Conservation (phyloP, 1,139 yeast species). For the Suhomyces chickasaworum region DNA sequence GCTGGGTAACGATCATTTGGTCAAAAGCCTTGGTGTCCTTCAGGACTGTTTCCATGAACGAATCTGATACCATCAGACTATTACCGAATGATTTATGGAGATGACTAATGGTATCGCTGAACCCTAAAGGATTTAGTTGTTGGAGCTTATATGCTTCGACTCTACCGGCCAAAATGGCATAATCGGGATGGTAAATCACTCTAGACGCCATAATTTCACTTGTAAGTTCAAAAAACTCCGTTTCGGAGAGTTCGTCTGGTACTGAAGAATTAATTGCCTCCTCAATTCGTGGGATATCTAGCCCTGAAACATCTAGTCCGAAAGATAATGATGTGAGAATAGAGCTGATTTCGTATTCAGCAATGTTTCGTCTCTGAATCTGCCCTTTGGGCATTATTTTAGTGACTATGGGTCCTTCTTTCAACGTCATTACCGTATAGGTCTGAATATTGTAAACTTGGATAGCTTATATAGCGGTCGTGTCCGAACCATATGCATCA, state of each 20-base stretch:
- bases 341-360: constrained; percentile 21
- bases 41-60: constrained; percentile 33
- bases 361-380: constrained; percentile 14
- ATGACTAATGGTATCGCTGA: constrained; percentile 36
- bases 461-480: too few species aligned
- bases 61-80: constrained; percentile 26
- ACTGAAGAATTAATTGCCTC: constrained; percentile 29
- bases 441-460: background rate
- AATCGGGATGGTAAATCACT: constrained; percentile 49
- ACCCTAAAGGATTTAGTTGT: constrained; percentile 25
- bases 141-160: constrained; percentile 41
- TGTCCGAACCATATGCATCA: too few species aligned
- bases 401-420: background rate
- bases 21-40: constrained; percentile 38
- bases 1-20: constrained; percentile 32
- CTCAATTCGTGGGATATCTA: constrained; percentile 27
- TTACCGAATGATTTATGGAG: background rate
- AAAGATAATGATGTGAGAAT: constrained; percentile 15
- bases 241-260: constrained; percentile 34
- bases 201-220: constrained; percentile 51
- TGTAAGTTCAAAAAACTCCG: constrained; percentile 39
- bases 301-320: constrained; percentile 23
- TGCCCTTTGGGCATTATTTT: background rate
- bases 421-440: background rate
- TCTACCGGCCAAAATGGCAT: constrained; percentile 50